These are phyloP conservation scores for Geum urbanum DNA, from an alignment of 306 rosid genomes.

Conservation along the genomic window DNA sequence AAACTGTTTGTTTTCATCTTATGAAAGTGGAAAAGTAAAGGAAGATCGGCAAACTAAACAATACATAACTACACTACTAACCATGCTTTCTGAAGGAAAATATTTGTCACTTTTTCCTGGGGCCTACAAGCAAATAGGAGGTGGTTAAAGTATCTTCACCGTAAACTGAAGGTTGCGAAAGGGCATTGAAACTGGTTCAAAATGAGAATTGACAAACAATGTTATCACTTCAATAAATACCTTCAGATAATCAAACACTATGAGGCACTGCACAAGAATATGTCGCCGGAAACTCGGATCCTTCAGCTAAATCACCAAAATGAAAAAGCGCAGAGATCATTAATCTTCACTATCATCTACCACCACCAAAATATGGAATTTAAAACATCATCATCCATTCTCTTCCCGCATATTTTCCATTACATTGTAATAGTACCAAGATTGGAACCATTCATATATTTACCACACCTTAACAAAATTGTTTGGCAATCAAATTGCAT, in stretches of 20 bases:
- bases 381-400: neutral
- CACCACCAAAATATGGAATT: neutral
- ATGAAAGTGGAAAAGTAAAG: neutral
- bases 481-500: neutral
- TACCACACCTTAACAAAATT: neutral
- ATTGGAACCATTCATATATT: neutral
- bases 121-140: slow-evolving; percentile 52
- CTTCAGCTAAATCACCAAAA: slow-evolving; percentile 52
- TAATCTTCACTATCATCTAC: slow-evolving; percentile 20
- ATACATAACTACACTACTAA: slow-evolving; percentile 33
- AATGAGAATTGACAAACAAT: neutral
- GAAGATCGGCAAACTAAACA: neutral
- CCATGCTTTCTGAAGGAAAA: slow-evolving; percentile 87
- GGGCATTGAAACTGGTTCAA: neutral
- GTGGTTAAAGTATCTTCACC: slow-evolving; percentile 19
- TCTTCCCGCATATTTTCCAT: neutral
- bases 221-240: slow-evolving; percentile 28
- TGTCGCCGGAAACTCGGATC: slow-evolving; percentile 97
- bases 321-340: neutral
- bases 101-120: slow-evolving; percentile 90
- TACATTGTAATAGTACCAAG: neutral
- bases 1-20: neutral
- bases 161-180: neutral
- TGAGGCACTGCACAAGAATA: slow-evolving; percentile 90
- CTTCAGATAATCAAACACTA: slow-evolving; percentile 88